These are phyloP conservation scores for Cyberlindnera bimundalis DNA, from an alignment of 805 yeast genomes.

Conservation along the genomic window DNA sequence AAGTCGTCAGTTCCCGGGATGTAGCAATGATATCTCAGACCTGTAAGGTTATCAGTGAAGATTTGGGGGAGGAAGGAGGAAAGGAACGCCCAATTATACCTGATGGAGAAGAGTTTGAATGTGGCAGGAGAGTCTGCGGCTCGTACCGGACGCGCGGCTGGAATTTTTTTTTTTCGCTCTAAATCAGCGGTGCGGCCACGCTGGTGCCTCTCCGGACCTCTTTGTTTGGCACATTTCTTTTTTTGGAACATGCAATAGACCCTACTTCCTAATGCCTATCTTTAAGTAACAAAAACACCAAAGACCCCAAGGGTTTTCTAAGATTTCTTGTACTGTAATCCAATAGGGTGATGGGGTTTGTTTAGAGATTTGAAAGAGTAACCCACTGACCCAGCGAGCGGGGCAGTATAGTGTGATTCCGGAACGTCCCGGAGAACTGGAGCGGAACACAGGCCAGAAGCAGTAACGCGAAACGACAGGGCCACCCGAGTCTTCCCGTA, in stretches of 20 bases:
- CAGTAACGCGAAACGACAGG: constrained; percentile 4
- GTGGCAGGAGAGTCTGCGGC: constrained; percentile 6
- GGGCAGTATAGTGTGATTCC: background rate
- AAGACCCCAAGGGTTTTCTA: no score
- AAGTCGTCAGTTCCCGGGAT: constrained; percentile 10
- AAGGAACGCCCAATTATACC: constrained; percentile 8
- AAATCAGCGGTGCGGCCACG: no score
- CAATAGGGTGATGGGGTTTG: background rate
- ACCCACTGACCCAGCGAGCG: no score
- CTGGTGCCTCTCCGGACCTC: no score
- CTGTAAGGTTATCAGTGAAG: no score
- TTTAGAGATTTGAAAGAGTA: no score
- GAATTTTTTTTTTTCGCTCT: constrained; percentile 2
- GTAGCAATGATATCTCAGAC: background rate
- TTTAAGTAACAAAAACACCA: no score
- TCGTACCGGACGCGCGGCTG: constrained; percentile 10
- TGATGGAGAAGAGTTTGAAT: background rate
- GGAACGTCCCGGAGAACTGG: constrained; percentile 5
- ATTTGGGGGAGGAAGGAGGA: constrained; percentile 1
- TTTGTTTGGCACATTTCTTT: background rate
- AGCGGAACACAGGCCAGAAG: background rate
- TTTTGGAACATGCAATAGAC: no score
- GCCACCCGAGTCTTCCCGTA: background rate
- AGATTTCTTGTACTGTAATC: no score
- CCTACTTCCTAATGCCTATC: no score